These are phyloP conservation scores for Neonectria sp. DNA, from an alignment of 2,329 filamentous ascomycete genomes.

Conservation along the genomic window DNA sequence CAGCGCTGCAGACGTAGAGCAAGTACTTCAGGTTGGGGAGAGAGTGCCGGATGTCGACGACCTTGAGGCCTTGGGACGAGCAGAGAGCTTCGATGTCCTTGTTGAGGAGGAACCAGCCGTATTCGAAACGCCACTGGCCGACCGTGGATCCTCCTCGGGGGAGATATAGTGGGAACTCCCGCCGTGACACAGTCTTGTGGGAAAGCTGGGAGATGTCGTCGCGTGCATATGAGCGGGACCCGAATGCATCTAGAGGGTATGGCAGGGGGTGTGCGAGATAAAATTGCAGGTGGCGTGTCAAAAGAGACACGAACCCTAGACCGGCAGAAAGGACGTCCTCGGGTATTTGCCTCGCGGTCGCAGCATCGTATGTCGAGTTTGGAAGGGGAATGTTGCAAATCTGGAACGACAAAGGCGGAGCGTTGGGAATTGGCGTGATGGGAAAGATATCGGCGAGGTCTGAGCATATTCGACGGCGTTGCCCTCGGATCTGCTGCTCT, in stretches of 20 bases:
- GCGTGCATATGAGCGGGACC: slow-evolving; percentile 81
- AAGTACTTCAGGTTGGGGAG: slow-evolving; percentile 95
- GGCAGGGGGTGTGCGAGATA: slow-evolving; percentile 86
- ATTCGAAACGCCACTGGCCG: slow-evolving; percentile 93
- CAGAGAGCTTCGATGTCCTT: slow-evolving; percentile 88
- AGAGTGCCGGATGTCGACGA: slow-evolving; percentile 92
- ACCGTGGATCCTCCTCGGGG: slow-evolving; percentile 72
- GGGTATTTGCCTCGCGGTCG: slow-evolving; percentile 61
- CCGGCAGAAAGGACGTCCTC: slow-evolving; percentile 85
- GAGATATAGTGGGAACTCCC: slow-evolving; percentile 86
- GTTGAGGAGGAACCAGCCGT: slow-evolving; percentile 96
- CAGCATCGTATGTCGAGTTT: slow-evolving; percentile 80
- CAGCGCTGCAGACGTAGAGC: slow-evolving; percentile 89
- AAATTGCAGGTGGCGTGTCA: slow-evolving; percentile 83
- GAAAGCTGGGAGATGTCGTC: slow-evolving; percentile 78
- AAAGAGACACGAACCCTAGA: slow-evolving; percentile 83
- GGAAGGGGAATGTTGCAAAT: slow-evolving; percentile 86
- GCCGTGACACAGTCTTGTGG: slow-evolving; percentile 65
- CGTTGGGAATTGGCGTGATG: slow-evolving; percentile 75
- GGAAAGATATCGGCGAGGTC: slow-evolving; percentile 86
- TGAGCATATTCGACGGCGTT: slow-evolving; percentile 89
- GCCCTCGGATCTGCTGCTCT: slow-evolving; percentile 81
- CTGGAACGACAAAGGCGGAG: slow-evolving; percentile 81
- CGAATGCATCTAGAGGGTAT: slow-evolving; percentile 81
- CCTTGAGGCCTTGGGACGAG: slow-evolving; percentile 77